Evolutionary conservation across 2,329 filamentous ascomycete genomes (phyloP).

Genomic region (Monosporascus sp.): DNA sequence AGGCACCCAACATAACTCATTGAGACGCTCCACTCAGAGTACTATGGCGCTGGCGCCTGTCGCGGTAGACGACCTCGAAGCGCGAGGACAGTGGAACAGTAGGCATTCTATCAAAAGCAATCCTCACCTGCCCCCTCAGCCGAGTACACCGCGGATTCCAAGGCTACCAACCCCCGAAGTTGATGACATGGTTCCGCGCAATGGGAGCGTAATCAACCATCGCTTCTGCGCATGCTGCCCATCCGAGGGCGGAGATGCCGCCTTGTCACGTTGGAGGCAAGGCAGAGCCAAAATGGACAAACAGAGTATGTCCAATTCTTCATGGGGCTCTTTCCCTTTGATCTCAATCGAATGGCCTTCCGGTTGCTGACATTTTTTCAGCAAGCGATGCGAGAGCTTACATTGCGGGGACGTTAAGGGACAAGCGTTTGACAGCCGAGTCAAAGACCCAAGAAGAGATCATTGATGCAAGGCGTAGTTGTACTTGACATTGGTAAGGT

Average conservation of each 20-base stretch:
- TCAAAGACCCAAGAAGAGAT: neutral
- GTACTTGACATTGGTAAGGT: neutral
- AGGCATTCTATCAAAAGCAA: slow-evolving; percentile 4
- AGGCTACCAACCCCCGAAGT: slow-evolving; percentile 24
- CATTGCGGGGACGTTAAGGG: slow-evolving; percentile 13
- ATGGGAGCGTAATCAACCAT: slow-evolving; percentile 4
- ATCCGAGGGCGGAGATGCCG: neutral
- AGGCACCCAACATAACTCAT: neutral
- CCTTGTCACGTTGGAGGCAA: slow-evolving; percentile 1
- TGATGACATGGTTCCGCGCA: slow-evolving; percentile 9
- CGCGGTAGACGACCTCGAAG: neutral
- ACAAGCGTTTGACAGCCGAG: slow-evolving; percentile 10
- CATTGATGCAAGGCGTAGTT: neutral
- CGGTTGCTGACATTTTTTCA: slow-evolving; percentile 11
- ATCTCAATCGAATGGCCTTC: neutral
- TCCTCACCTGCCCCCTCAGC: slow-evolving; percentile 5
- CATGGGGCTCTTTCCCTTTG: neutral
- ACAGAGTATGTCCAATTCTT: slow-evolving; percentile 12
- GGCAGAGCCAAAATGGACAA: slow-evolving; percentile 21
- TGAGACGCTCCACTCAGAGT: neutral
- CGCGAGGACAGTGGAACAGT: neutral
- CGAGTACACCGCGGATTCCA: slow-evolving; percentile 17
- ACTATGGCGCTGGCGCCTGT: neutral
- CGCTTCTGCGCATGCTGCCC: slow-evolving; percentile 21
- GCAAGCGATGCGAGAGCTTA: slow-evolving; percentile 18